Evolutionary conservation across 2,329 filamentous ascomycete species (phyloP), one percentile per base, ranked within the genome.

Genomic region (Exophiala sideris): DNA sequence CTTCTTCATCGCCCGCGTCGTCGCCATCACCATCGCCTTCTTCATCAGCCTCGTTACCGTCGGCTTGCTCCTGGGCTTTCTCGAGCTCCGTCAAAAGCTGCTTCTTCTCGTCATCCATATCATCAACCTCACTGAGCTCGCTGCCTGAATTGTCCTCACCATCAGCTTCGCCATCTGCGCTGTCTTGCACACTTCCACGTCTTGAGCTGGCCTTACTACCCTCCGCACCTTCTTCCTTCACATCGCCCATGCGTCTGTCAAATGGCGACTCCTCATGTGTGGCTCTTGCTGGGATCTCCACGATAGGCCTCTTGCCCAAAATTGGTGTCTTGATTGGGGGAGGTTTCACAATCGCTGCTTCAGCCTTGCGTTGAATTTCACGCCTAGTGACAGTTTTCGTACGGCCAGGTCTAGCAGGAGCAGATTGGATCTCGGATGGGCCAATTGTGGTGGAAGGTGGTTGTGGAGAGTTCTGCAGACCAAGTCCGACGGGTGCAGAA

Each of bases 131-230:
- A 36, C 57, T 61, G 2, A 59, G 46, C 24, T 62, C 59, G 45
- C 57, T 62, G 14, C 48, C 59, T 7, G 56, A 54, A 16, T 57
- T 48, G 14, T 58, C 51, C 33, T 78, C 79, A 3, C 79, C 71
- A 21, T 82, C 76, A 3, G 84, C 79, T 57, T 88, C 85, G 48
- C 83, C 83, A 58, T 87, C 84, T 0, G 81, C 84, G 38, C 80
- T 85, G 56, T 86, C 83, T 56, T 85, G 81, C 6, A 84, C 71
- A 55, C 81, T 88, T 5, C 79, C 80, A 0, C 78, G 76, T 5
- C 79, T 77, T 52, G 82, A 84, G 46, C 75, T 81, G 32, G 73
- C 69, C 14, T 67, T 68, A 41, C 68, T 69, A 10, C 63, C 60
- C 10, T 61, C 63, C 72, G 73, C 64, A 72, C 77, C 69, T 75